Conservation (phyloP, 2,329 filamentous ascomycete species). For the Colletotrichum sidae region DNA sequence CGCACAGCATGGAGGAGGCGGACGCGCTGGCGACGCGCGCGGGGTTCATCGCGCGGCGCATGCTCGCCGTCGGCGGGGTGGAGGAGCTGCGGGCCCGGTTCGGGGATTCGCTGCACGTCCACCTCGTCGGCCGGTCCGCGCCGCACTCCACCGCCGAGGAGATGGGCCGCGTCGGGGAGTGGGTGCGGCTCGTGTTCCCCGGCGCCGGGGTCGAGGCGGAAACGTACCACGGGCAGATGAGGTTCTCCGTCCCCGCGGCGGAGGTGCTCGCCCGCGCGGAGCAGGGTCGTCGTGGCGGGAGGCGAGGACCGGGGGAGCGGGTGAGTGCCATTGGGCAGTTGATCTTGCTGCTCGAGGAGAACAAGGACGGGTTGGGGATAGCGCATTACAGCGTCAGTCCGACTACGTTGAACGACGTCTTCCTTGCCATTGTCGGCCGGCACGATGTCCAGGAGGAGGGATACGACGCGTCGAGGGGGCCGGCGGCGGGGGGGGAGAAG, state of each 20-base stretch:
- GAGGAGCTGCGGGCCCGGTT: conserved; percentile 78
- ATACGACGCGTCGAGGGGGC: conserved; percentile 43
- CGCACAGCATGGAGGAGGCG: conserved; percentile 95
- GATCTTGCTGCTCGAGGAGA: conserved; percentile 78
- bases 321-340: conserved; percentile 72
- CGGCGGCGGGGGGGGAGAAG: neutral
- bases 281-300: neutral
- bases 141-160: conserved; percentile 78
- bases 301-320: neutral
- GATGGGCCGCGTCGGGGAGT: conserved; percentile 73
- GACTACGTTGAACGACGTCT: conserved; percentile 93
- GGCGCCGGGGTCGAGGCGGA: conserved; percentile 73
- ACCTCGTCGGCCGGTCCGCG: conserved; percentile 80
- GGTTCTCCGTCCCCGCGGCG: conserved; percentile 41
- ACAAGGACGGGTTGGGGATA: conserved; percentile 75
- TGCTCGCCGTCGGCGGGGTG: conserved; percentile 86
- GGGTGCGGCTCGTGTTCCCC: conserved; percentile 72
- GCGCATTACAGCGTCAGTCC: conserved; percentile 89
- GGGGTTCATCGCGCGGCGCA: conserved; percentile 85
- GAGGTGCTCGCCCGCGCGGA: conserved; percentile 10
- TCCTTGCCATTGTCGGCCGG: conserved; percentile 83
- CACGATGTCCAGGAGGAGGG: conserved; percentile 84
- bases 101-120: conserved; percentile 83
- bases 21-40: conserved; percentile 86
- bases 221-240: conserved; percentile 54